Evolutionary conservation across 176 grass and related monocot species (phyloP).

Genomic region (Phoenix dactylifera): DNA sequence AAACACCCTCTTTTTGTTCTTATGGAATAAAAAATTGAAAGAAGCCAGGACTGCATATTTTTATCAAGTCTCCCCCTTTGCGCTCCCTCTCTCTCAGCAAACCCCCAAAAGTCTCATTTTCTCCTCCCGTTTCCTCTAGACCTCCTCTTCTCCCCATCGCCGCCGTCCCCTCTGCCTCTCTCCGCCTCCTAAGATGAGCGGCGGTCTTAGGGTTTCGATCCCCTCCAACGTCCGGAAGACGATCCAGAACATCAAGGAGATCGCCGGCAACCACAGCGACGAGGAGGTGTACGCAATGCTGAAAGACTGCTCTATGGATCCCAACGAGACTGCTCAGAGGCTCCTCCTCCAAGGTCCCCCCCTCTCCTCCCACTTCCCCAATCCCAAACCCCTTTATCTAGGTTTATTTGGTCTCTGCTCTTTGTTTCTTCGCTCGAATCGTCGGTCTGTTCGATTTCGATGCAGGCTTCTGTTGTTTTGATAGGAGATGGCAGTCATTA

Average conservation of each 20-base stretch:
- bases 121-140: not conserved
- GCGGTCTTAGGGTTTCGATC: conserved; percentile 45
- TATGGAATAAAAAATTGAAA: too few species aligned
- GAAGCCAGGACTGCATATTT: too few species aligned
- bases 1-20: too few species aligned
- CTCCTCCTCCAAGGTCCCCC: conserved; percentile 70
- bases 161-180: conserved; percentile 1
- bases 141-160: not conserved
- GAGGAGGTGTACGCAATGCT: conserved; percentile 94
- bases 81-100: not conserved
- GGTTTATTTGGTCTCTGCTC: too few species aligned
- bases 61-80: not conserved
- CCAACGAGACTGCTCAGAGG: conserved; percentile 84
- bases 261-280: conserved; percentile 68
- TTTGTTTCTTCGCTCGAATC: too few species aligned
- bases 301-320: conserved; percentile 91
- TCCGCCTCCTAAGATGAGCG: conserved; percentile 14
- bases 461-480: too few species aligned
- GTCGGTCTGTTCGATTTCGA: too few species aligned
- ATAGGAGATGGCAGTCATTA: too few species aligned
- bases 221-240: conserved; percentile 45
- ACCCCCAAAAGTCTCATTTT: conserved; percentile 18
- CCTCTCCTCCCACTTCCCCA: not conserved
- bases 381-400: not conserved
- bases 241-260: conserved; percentile 85